phyloP scores from a whole-genome alignment of 176 grass and related monocot genomes.

The Juncus inflexus region DNA sequence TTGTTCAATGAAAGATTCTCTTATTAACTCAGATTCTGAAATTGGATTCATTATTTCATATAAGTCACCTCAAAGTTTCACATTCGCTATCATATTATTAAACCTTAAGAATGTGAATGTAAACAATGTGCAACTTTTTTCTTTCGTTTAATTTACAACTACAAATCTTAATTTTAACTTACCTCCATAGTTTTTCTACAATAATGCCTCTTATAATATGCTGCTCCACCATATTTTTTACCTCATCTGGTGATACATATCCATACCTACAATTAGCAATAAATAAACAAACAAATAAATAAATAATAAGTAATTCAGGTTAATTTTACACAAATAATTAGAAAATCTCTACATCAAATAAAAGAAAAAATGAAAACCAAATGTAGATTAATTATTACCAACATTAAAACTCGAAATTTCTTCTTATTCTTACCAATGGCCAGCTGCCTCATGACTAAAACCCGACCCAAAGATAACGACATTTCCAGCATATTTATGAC shows the following conservation, averaged over 20 bases:
- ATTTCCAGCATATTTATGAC: slow-evolving; percentile 97
- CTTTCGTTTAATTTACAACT: background rate
- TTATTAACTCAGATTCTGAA: slow-evolving; percentile 17
- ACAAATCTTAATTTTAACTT: slow-evolving; percentile 16
- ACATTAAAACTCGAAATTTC: background rate
- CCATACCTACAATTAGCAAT: slow-evolving; percentile 66
- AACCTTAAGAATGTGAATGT: slow-evolving; percentile 7
- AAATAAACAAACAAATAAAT: background rate
- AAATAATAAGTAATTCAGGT: slow-evolving; percentile 11
- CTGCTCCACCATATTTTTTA: slow-evolving; percentile 57
- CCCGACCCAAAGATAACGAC: slow-evolving; percentile 74
- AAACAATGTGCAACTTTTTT: slow-evolving; percentile 12
- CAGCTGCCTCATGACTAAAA: slow-evolving; percentile 53
- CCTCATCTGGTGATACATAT: slow-evolving; percentile 90
- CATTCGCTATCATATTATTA: background rate
- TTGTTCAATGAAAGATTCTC: background rate
- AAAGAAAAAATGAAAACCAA: background rate
- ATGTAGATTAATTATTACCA: slow-evolving; percentile 1
- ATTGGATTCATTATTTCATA: background rate
- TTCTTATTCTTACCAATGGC: slow-evolving; percentile 75
- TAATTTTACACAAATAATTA: background rate
- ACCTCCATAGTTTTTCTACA: slow-evolving; percentile 84
- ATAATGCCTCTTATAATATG: slow-evolving; percentile 73
- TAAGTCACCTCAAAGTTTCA: slow-evolving; percentile 10
- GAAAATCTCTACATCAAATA: background rate